These are phyloP conservation scores for Myxozyma nipponensis DNA, from an alignment of 805 yeast species.

Conservation along the genomic window DNA sequence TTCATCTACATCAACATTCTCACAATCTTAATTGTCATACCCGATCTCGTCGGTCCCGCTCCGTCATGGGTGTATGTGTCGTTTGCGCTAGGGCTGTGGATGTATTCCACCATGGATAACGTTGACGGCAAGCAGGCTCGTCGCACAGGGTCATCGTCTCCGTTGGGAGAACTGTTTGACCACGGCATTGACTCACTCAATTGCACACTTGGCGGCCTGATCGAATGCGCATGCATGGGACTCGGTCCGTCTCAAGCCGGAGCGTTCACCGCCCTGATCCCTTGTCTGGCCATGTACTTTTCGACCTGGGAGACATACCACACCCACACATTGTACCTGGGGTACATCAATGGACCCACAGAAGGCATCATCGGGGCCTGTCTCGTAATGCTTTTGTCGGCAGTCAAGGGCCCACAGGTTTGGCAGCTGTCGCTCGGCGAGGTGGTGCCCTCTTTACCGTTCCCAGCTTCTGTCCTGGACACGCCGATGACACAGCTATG, in stretches of 20 bases:
- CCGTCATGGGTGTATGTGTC: slow-evolving; percentile 78
- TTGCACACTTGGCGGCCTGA: slow-evolving; percentile 72
- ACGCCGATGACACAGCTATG: slow-evolving; percentile 37
- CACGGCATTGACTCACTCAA: slow-evolving; percentile 76
- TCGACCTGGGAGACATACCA: slow-evolving; percentile 31
- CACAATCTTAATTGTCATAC: slow-evolving; percentile 67
- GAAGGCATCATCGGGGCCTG: slow-evolving; percentile 80
- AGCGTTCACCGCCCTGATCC: slow-evolving; percentile 67
- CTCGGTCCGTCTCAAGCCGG: slow-evolving; percentile 77
- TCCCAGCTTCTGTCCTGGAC: slow-evolving; percentile 45
- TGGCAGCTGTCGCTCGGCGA: slow-evolving; percentile 53
- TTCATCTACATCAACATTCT: slow-evolving; percentile 62
- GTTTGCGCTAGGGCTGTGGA: slow-evolving; percentile 75
- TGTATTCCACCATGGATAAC: slow-evolving; percentile 96
- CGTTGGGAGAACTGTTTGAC: slow-evolving; percentile 92
- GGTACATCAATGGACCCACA: slow-evolving; percentile 89
- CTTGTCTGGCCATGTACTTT: slow-evolving; percentile 49
- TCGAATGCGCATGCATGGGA: slow-evolving; percentile 73
- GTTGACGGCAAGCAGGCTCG: slow-evolving; percentile 97
- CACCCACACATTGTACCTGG: slow-evolving; percentile 57
- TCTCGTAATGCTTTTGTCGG: slow-evolving; percentile 57
- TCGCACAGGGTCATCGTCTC: slow-evolving; percentile 84
- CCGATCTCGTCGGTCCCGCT: slow-evolving; percentile 52
- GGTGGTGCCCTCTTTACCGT: slow-evolving; percentile 29
- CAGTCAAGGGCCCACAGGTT: slow-evolving; percentile 60